These are phyloP conservation scores for Lecanicillium sp. DNA, from an alignment of 2,329 filamentous ascomycete species.

Conservation along the genomic window DNA sequence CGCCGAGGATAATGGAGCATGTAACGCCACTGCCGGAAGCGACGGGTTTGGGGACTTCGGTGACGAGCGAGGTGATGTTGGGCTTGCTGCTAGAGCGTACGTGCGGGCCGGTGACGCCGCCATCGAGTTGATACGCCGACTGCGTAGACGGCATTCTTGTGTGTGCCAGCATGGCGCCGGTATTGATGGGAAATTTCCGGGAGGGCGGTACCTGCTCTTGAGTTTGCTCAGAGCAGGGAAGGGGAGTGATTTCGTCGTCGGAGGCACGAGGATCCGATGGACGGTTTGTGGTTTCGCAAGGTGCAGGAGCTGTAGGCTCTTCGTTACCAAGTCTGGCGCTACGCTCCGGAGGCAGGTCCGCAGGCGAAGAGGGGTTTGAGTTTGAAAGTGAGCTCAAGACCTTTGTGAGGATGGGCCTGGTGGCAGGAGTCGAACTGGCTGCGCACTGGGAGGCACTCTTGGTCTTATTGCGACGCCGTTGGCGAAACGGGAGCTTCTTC, in stretches of 20 bases:
- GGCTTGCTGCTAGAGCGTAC: conserved; percentile 40
- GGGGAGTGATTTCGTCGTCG: neutral
- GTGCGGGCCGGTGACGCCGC: conserved; percentile 44
- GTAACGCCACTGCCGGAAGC: conserved; percentile 68
- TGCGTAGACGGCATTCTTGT: neutral
- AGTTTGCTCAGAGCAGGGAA: neutral
- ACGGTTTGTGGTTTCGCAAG: too few species aligned
- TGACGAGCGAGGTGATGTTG: conserved; percentile 41
- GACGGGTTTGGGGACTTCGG: conserved; percentile 62
- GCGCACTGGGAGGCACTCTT: neutral
- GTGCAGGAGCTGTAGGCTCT: too few species aligned
- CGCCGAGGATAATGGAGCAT: conserved; percentile 67
- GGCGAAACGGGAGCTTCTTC: conserved; percentile 24
- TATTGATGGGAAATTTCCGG: too few species aligned
- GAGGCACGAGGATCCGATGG: too few species aligned
- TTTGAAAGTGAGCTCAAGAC: too few species aligned
- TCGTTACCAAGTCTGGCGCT: too few species aligned
- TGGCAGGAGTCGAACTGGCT: too few species aligned
- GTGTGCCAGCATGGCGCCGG: neutral
- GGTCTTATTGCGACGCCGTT: neutral
- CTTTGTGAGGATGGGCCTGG: too few species aligned
- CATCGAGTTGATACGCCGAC: conserved; percentile 8
- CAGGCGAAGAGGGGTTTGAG: too few species aligned
- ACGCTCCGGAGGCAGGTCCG: too few species aligned
- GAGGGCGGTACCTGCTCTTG: too few species aligned